phyloP scores from a whole-genome alignment of 106 monocot genomes.

The Allium sativum region DNA sequence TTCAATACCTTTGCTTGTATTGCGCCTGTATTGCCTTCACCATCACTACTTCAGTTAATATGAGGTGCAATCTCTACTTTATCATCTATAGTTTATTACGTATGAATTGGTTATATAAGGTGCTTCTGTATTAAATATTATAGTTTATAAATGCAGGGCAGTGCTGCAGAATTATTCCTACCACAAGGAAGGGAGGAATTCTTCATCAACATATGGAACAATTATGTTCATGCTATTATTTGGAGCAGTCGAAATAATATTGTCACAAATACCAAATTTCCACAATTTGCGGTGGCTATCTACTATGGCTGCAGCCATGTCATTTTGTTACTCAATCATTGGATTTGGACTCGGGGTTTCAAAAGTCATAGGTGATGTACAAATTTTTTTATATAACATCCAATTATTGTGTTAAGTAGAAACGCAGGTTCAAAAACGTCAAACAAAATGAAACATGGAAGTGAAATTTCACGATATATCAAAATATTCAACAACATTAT shows the following conservation, averaged over 20 bases:
- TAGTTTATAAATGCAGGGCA: conserved; percentile 34
- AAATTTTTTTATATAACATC: neutral
- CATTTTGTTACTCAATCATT: conserved; percentile 60
- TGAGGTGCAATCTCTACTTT: no score
- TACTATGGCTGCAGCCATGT: conserved; percentile 69
- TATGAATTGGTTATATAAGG: no score
- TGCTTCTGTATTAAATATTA: no score
- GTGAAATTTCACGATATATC: neutral
- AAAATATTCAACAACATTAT: no score
- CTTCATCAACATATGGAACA: conserved; percentile 25
- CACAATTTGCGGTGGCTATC: conserved; percentile 79
- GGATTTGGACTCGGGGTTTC: conserved; percentile 67
- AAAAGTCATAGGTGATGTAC: conserved; percentile 13
- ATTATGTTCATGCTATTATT: conserved; percentile 44
- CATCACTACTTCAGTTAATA: no score
- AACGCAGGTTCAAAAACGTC: conserved; percentile 40
- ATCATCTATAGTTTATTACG: no score
- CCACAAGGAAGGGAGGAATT: conserved; percentile 50
- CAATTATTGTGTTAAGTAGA: conserved; percentile 15
- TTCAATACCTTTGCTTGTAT: no score
- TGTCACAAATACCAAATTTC: conserved; percentile 76
- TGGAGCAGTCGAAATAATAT: conserved; percentile 41
- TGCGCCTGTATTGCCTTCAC: no score
- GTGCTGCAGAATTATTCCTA: conserved; percentile 61
- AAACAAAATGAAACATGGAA: neutral